Evolutionary conservation across 768 basidiomycete species (phyloP).

Genomic region (Suillus discolor): DNA sequence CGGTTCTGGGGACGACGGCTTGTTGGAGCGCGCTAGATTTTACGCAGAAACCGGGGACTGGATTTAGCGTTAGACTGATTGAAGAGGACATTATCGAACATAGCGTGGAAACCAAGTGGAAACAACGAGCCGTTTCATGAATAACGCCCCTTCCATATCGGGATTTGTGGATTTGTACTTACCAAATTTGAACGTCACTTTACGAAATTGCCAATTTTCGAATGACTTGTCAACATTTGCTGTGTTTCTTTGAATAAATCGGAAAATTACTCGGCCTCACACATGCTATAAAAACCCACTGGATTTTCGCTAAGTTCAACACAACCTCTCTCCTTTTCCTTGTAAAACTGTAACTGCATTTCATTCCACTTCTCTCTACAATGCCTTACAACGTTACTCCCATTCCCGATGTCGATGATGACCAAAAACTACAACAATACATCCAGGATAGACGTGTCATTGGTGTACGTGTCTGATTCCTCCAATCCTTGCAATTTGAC

Average conservation of each 20-base stretch:
- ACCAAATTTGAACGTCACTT: neutral
- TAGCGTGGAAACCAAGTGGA: constrained; percentile 4
- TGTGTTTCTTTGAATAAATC: constrained; percentile 3
- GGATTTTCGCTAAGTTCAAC: too few species aligned
- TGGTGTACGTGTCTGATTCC: constrained; percentile 50
- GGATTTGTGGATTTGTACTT: neutral
- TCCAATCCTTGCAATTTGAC: neutral
- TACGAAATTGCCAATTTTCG: neutral
- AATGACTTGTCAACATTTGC: constrained; percentile 8
- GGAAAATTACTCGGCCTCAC: constrained; percentile 8
- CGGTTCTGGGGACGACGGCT: constrained; percentile 27
- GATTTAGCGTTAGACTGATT: constrained; percentile 45
- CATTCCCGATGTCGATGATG: constrained; percentile 65
- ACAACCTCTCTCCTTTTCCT: too few species aligned
- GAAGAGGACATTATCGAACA: constrained; percentile 13
- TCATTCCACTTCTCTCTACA: neutral
- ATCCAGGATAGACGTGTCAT: constrained; percentile 82
- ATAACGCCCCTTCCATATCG: neutral
- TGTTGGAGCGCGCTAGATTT: constrained; percentile 55
- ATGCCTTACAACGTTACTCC: constrained; percentile 54
- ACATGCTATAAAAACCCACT: constrained; percentile 3
- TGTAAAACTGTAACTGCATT: neutral
- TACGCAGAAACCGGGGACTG: constrained; percentile 70
- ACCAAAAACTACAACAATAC: constrained; percentile 64
- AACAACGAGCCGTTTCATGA: neutral